Conservation (phyloP, 225 moss, liverwort and hornwort genomes). For the Physcomitrium patens region DNA sequence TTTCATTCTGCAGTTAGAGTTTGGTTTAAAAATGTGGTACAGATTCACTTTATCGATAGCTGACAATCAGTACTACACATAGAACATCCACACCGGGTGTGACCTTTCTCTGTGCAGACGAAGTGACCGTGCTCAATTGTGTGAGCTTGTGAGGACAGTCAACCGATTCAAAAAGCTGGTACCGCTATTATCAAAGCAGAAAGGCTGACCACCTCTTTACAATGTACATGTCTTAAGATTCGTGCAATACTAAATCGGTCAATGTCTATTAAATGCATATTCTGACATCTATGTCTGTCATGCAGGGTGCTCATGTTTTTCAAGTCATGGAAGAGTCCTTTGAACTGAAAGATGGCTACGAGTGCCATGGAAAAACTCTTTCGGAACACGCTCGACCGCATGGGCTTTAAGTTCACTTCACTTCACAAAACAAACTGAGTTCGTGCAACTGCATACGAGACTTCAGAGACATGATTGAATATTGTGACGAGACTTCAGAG, state of each 20-base stretch:
- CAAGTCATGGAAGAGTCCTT: background rate
- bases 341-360: background rate
- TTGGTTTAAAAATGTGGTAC: background rate
- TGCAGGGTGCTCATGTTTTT: slow-evolving; percentile 21
- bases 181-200: background rate
- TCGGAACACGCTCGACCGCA: background rate
- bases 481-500: background rate
- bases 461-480: background rate
- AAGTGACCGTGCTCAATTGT: background rate
- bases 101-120: background rate
- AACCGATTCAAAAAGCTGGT: background rate
- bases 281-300: slow-evolving; percentile 5
- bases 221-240: slow-evolving; percentile 10
- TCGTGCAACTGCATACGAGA: background rate
- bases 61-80: background rate
- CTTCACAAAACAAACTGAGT: background rate
- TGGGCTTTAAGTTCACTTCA: background rate
- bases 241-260: background rate
- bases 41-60: background rate
- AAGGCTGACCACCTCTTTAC: background rate
- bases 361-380: background rate
- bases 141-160: background rate
- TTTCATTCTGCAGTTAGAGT: slow-evolving; percentile 9
- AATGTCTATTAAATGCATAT: slow-evolving; percentile 11
- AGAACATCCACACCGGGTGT: background rate